Evolutionary conservation across 148 eudicot genomes (phyloP).

Genomic region (Heliamphora exappendiculata): DNA sequence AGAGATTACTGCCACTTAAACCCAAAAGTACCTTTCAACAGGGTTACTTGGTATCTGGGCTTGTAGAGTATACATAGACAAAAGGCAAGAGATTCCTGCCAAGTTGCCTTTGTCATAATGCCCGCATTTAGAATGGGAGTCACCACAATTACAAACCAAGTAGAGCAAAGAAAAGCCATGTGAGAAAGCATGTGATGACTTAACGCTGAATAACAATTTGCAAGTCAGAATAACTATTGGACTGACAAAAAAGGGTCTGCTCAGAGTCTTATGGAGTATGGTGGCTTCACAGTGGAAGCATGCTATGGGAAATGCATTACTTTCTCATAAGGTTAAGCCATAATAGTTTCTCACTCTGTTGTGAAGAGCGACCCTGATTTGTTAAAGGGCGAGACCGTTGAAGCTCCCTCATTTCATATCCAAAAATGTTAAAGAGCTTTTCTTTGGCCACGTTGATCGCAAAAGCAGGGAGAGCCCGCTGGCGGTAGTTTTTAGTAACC

Average conservation of each 20-base stretch:
- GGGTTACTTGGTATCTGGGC: neutral
- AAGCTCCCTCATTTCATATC: slow-evolving; percentile 88
- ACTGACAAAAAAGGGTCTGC: neutral
- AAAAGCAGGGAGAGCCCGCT: slow-evolving; percentile 68
- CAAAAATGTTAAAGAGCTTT: slow-evolving; percentile 65
- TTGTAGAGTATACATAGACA: neutral
- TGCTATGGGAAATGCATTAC: neutral
- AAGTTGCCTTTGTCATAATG: neutral
- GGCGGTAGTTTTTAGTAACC: slow-evolving; percentile 64
- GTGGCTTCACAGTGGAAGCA: neutral
- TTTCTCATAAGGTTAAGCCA: slow-evolving; percentile 1
- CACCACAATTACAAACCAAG: neutral
- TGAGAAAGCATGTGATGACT: neutral
- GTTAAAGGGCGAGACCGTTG: slow-evolving; percentile 61
- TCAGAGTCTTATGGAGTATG: neutral
- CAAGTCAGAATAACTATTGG: neutral
- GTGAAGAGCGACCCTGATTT: slow-evolving; percentile 54
- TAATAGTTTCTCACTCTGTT: slow-evolving; percentile 39
- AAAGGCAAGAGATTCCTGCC: neutral
- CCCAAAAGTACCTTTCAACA: neutral
- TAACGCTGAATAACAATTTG: neutral
- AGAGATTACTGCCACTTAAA: no score
- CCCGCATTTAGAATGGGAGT: neutral
- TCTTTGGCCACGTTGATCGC: slow-evolving; percentile 71
- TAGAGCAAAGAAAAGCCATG: neutral